Evolutionary conservation across 306 rosid species (phyloP).

Genomic region (Cucurbita moschata): DNA sequence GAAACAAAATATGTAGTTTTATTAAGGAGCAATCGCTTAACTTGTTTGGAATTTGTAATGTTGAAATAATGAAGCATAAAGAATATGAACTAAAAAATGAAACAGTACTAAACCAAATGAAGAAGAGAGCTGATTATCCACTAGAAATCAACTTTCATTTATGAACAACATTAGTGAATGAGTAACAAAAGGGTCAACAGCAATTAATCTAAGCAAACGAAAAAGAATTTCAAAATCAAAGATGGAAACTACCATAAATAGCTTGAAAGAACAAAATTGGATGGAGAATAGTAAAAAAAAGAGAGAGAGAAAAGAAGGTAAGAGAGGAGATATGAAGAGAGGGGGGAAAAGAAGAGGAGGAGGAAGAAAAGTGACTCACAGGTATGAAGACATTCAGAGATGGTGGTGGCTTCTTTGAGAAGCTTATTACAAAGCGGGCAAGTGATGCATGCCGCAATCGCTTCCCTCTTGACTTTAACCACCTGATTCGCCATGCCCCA

Average conservation of each 20-base stretch:
- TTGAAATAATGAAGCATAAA: background rate
- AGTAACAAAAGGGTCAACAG: background rate
- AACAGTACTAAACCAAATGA: background rate
- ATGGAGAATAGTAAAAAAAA: constrained; percentile 6
- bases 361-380: constrained; percentile 37
- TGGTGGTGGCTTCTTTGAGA: constrained; percentile 77
- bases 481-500: constrained; percentile 63
- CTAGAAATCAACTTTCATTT: background rate
- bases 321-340: background rate
- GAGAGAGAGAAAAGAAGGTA: background rate
- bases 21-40: background rate
- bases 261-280: constrained; percentile 18
- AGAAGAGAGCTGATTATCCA: background rate
- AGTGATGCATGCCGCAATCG: constrained; percentile 82
- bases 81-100: background rate
- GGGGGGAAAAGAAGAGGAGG: background rate
- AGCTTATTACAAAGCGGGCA: constrained; percentile 73
- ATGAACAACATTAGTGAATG: background rate
- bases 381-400: constrained; percentile 95
- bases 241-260: constrained; percentile 5
- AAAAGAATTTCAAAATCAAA: background rate
- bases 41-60: background rate
- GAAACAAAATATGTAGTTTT: background rate
- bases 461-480: constrained; percentile 44
- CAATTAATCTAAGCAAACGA: background rate